A percentile compares a stretch with the other conserved stretches of the same genome.
These are phyloP conservation scores for Microthyrium microscopicum DNA, from an alignment of 2,329 filamentous ascomycete species.

Conservation along the genomic window DNA sequence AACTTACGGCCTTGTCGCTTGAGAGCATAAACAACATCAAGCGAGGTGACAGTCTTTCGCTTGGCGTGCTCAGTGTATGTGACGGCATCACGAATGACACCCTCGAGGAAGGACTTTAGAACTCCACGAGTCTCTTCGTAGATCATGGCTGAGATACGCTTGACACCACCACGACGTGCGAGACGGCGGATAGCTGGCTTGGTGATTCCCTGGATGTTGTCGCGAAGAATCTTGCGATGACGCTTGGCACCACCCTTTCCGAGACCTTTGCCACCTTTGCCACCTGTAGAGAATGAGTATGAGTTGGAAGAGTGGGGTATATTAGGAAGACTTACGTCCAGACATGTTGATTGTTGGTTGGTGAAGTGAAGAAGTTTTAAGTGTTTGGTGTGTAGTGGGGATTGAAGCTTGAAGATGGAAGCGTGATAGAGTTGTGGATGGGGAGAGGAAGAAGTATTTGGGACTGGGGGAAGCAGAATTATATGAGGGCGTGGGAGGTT, in stretches of 20 bases:
- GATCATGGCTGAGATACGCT: constrained; percentile 97
- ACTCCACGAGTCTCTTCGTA: constrained; percentile 73
- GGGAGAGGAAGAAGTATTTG: constrained; percentile 2
- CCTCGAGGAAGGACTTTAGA: constrained; percentile 70
- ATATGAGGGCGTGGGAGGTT: constrained; percentile 3
- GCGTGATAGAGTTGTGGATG: constrained; percentile 8
- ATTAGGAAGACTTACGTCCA: constrained; percentile 27
- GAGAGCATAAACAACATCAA: constrained; percentile 46
- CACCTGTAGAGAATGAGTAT: constrained; percentile 37
- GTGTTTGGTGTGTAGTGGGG: constrained; percentile 12
- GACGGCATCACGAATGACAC: constrained; percentile 63
- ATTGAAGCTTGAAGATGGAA: constrained; percentile 12
- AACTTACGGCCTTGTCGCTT: constrained; percentile 42
- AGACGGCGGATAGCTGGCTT: constrained; percentile 98
- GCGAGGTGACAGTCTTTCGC: constrained; percentile 53
- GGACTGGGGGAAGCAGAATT: constrained; percentile 2
- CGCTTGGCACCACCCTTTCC: constrained; percentile 98
- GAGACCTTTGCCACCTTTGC: constrained; percentile 94
- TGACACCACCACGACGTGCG: constrained; percentile 97
- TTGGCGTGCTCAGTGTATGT: constrained; percentile 75
- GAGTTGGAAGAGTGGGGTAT: not conserved
- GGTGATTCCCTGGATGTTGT: constrained; percentile 99
- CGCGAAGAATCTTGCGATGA: constrained; percentile 96
- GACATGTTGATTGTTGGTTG: constrained; percentile 28
- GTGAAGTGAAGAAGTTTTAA: constrained; percentile 9